Base-by-base conservation (phyloP, 2,329 filamentous ascomycete species). In the Paecilomyces fulvus region DNA sequence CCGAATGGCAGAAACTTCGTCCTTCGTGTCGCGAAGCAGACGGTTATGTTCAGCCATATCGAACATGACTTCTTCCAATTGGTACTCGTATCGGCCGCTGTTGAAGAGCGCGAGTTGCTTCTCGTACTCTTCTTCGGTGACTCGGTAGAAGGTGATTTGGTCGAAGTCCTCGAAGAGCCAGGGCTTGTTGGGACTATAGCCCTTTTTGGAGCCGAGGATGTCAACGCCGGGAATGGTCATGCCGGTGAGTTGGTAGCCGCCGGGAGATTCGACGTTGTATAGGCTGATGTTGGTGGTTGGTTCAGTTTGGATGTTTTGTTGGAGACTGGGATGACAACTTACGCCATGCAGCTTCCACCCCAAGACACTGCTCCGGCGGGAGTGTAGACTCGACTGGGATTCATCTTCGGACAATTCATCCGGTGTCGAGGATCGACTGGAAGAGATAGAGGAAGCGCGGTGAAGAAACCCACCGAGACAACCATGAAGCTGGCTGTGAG, bases 81-180 rank as follows among this genome's bases (percentile, higher is more conserved):
- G 68, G 63, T 79, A 83, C 51, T 77, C 67, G 57, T 82, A 84
- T 49, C 73, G 67, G 0, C 81, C 81, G 14, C 75, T 75, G 23
- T 75, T 69, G 64, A 81, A 84, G 1, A 74, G 65, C 0, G 73
- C 73, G 25, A 83, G 69, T 51, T 79, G 60, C 9, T 67, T 61
- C 55, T 82, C 78, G 33, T 82, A 77, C 59, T 83, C 79, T 11
- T 72, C 68, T 59, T 83, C 78, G 31, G 62, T 73, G 12, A 83
- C 80, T 55, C 77, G 74, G 59, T 82, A 79, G 65, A 80, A 84
- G 0, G 75, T 79, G 20, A 84, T 70, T 49, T 82, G 73, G 60
- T 84, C 82, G 58, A 84, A 82, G 59, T 83, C 78, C 52, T 78
- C 72, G 61, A 82, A 84, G 1, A 84, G 70, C 77, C 81, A 83